Evolutionary conservation across 176 grass and related monocot genomes (phyloP), one percentile per base, ranked within the genome.

Genomic region (Alloteropsis semialata): DNA sequence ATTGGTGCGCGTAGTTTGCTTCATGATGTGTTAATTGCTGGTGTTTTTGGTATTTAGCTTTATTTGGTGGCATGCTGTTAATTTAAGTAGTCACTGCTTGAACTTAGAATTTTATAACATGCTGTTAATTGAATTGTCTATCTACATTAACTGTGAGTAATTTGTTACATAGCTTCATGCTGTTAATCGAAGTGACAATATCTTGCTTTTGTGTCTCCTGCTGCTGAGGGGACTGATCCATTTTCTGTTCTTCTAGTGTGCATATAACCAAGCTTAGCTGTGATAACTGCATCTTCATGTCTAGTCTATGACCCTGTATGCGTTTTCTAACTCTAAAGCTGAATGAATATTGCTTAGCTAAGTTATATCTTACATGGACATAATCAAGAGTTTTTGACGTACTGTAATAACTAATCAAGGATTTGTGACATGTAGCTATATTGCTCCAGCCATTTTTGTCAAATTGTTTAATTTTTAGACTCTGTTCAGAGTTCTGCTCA

Each of bases 41-140:
- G 44, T 36, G 39, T 34, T 42, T 82, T 75, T 32, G 41, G 65
- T 82, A 77, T 48, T 62, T 72, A 56, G 37, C 77, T 76, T 36
- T 42, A 85, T 69, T 69, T 81, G 54, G 60, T 57, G 43, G 5
- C 43, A 77, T 77, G 65, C 77, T 76, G 54, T 60, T 81, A 49
- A 71, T 72, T 81, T 81, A 85, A 85, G n/a, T 72, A 39, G 22
- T 66, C 16, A 36, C 42, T 50, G 33, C 45, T 18, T 44, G 76
- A 65, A 21, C 36, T 45, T 63, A 48, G 45, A 82, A 86, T 82
- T 78, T 86, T 90, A 82, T 82, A 78, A 72, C 65, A 82, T 72
- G 28, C 24, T 72, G 44, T 72, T 72, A 50, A 72, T 72, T 49
- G 43, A 49, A 49, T 7, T 46, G 48, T 19, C 16, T 71, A 48